Base-by-base conservation (phyloP, 441 rosid species). In the Pelargonium exstipulatum region DNA sequence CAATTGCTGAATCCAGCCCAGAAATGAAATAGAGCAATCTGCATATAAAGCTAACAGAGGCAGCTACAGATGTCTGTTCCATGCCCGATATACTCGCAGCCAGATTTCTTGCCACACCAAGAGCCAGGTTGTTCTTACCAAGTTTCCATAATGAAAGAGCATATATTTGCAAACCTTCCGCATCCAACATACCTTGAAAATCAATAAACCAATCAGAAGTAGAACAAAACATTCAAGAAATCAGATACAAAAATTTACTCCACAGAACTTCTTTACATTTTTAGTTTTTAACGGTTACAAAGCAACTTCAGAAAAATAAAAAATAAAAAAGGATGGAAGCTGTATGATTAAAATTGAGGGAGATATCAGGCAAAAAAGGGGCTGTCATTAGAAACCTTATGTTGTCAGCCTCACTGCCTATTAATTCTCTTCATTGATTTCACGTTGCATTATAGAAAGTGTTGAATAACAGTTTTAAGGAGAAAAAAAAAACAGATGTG, bases 91-190 rank as follows among this genome's bases (percentile, higher is more conserved):
- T 72, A 73, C 69, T 71, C 68, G 82, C 81, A 74, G 89, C 97
- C 42, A 95, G 85, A 76, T 79, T 77, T 74, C 85, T 79, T 64
- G 83, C 79, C 74, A 78, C 87, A 64, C 84, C 78, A 77, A 90
- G 87, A 45, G 98, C 95, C 70, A 68, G 74, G 69, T 88, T 91
- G 70, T 78, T 76, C 71, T 85, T 84, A 67, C 93, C 97, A 81
- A 83, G 84, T 83, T 86, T 77, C 95, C 98, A 95, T 67, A 95
- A 73, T 71, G 91, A 89, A 72, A 86, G 72, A 70, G 97, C 97
- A 84, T 92, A 89, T 70, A 92, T 78, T 76, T 92, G 96, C 80
- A 92, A 81, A 40, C 87, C 86, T 86, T 85, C 86, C 0, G 76
- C 80, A 72, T 89, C 90, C 73, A 91, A 95, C 82, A 84, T 73